Evolutionary conservation across 257 asterid genomes (phyloP).

Genomic region (Euphrasia confusa): DNA sequence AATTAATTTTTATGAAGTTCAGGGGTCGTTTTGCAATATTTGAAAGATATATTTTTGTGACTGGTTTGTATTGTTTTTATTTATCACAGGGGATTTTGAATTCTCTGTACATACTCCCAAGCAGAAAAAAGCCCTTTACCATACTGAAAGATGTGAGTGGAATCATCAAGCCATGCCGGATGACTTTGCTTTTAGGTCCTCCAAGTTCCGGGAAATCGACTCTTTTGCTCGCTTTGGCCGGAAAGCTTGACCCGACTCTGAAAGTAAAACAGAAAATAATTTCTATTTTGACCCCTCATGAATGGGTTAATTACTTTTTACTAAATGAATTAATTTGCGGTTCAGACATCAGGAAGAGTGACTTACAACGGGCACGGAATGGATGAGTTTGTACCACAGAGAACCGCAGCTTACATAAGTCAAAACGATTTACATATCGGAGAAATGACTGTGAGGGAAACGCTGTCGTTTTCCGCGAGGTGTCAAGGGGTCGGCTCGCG

Average conservation of each 20-base stretch:
- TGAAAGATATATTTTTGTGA: too few relatives aligned
- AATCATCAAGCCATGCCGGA: slow-evolving; percentile 50
- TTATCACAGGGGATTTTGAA: slow-evolving; percentile 35
- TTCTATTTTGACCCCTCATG: not conserved
- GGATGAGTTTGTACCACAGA: slow-evolving; percentile 55
- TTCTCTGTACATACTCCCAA: slow-evolving; percentile 34
- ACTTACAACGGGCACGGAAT: slow-evolving; percentile 53
- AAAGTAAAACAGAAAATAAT: slow-evolving; percentile 28
- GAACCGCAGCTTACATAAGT: slow-evolving; percentile 62
- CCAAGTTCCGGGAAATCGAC: slow-evolving; percentile 59
- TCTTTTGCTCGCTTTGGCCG: slow-evolving; percentile 56
- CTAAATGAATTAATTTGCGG: too few relatives aligned
- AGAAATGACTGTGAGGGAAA: slow-evolving; percentile 74
- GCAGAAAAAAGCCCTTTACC: slow-evolving; percentile 42
- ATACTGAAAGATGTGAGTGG: slow-evolving; percentile 59
- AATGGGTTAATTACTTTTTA: too few relatives aligned
- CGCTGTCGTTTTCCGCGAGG: slow-evolving; percentile 63
- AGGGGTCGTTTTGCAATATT: not conserved
- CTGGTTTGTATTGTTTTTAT: too few relatives aligned
- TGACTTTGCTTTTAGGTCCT: slow-evolving; percentile 59
- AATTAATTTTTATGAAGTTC: not conserved
- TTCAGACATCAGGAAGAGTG: slow-evolving; percentile 41
- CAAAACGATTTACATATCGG: slow-evolving; percentile 62
- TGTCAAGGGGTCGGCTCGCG: slow-evolving; percentile 69
- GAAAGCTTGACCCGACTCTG: slow-evolving; percentile 46